These are phyloP conservation scores for Cutaneotrichosporon cutaneum DNA, from an alignment of 1,284 basidiomycete genomes.

Conservation along the genomic window DNA sequence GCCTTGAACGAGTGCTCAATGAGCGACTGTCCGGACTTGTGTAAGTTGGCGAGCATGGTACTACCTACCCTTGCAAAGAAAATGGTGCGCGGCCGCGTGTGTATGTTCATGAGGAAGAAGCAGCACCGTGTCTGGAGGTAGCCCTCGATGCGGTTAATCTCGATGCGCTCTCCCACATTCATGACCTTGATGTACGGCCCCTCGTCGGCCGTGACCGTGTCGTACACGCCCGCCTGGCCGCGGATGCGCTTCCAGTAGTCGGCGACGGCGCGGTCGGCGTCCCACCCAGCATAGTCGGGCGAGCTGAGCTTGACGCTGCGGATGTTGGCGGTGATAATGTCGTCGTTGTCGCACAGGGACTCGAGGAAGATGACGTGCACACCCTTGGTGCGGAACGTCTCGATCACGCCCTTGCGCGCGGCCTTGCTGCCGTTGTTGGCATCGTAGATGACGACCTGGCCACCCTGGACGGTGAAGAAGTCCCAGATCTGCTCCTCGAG, in stretches of 20 bases:
- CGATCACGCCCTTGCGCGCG: conserved; percentile 68
- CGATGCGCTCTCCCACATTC: conserved; percentile 93
- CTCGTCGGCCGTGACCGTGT: conserved; percentile 59
- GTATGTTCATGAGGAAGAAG: conserved; percentile 93
- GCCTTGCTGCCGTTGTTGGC: conserved; percentile 88
- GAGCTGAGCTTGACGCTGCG: conserved; percentile 96
- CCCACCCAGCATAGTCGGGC: conserved; percentile 91
- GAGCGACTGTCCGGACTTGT: conserved; percentile 82
- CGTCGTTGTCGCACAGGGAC: conserved; percentile 80
- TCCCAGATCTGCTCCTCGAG: conserved; percentile 87
- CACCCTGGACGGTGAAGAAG: conserved; percentile 72
- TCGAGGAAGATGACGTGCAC: conserved; percentile 93
- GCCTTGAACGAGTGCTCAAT: conserved; percentile 99
- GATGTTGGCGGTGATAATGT: conserved; percentile 92
- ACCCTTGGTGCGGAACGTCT: conserved; percentile 77
- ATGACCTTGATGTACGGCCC: conserved; percentile 95
- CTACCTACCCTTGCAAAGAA: conserved; percentile 81
- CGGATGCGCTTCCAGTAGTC: conserved; percentile 90
- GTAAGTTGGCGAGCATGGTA: not conserved
- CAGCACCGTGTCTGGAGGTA: conserved; percentile 68
- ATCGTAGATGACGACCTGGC: conserved; percentile 98
- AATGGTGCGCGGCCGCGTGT: conserved; percentile 84
- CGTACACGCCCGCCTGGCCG: conserved; percentile 83
- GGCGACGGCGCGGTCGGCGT: conserved; percentile 82
- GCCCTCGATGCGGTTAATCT: conserved; percentile 70